Base-by-base conservation (phyloP, 768 basidiomycete genomes). In the Nidularia sp. region DNA sequence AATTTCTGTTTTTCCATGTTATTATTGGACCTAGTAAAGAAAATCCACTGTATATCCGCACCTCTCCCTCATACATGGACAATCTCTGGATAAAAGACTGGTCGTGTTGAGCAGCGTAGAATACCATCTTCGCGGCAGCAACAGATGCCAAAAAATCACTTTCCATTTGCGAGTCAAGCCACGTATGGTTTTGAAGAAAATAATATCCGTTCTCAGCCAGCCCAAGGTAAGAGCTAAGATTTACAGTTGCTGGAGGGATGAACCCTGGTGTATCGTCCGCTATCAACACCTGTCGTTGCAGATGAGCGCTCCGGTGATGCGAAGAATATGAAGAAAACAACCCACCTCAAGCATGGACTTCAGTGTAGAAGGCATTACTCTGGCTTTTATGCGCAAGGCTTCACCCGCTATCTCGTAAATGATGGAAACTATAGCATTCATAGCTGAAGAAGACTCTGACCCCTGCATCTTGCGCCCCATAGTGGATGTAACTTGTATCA, bases 351-450 rank as follows among this genome's bases (percentile, higher is more conserved):
- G 61, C 56, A 84, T 70, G 2, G 76, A 69, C 32, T 68, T 73
- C 34, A 86, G 53, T 15, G 81, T 84, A 18, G 66, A 56, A 2
- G 83, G 73, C 22, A 63, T 63, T 10, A 80, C 69, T 52, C 81
- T 75, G 36, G 73, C 70, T 58, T 83, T 85, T 54, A 80, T 59
- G 45, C 78, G 76, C 13, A 85, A 61, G 6, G 76, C 77, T 49
- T 86, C 84, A 13, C 68, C 66, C 36, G 81, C 60, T 6, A 80
- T 70, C 49, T 86, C 85, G 42, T 80, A 68, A 34, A 85, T 64
- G 12, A 75, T 66, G 18, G 62, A 60, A 18, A 74, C 60, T 41
- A 82, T 63, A 44, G 65, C 68, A 50, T 70, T 72, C 7, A 65
- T 50, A 3, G 62, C 42, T n/a, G 55, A 48, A 13, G 51, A 51